Percentiles rank a stretch among this genome's conserved stretches.
Evolutionary conservation across 2,329 filamentous ascomycete genomes (phyloP).

Genomic region (Fusarium longipes): DNA sequence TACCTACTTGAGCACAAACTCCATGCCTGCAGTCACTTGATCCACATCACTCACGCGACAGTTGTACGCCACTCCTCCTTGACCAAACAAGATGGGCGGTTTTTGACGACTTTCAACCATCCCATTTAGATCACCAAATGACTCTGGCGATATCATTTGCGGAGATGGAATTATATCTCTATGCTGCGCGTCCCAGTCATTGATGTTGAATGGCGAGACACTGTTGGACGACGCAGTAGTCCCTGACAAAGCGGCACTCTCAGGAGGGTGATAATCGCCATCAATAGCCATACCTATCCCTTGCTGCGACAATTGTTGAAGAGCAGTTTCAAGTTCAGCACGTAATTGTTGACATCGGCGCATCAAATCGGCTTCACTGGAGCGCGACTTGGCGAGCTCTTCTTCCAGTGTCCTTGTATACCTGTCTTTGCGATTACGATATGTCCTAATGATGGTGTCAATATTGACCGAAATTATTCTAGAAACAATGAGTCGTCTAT

Average conservation of each 20-base stretch:
- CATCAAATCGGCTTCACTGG: conserved; percentile 13
- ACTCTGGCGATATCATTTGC: conserved; percentile 15
- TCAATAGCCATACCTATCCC: conserved; percentile 5
- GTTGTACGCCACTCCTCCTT: not conserved
- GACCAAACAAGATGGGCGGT: not conserved
- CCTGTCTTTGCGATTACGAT: conserved; percentile 31
- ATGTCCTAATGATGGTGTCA: not conserved
- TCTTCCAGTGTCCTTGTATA: conserved; percentile 21
- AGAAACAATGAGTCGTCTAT: not conserved
- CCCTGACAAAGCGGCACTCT: not conserved
- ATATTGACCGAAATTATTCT: too few species aligned
- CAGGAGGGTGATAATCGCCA: not conserved
- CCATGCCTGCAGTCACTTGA: conserved; percentile 44
- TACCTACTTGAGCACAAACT: conserved; percentile 49
- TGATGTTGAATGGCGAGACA: conserved; percentile 7
- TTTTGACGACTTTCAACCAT: not conserved
- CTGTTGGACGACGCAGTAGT: conserved; percentile 2
- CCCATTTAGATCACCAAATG: not conserved
- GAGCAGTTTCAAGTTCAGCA: not conserved
- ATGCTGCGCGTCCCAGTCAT: not conserved
- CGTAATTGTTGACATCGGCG: conserved; percentile 24
- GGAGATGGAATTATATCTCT: conserved; percentile 3
- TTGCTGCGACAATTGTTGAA: not conserved
- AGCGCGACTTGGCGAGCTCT: conserved; percentile 16
- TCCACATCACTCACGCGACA: conserved; percentile 10